Evolutionary conservation across 305 asterid genomes (phyloP).

Genomic region (Nicotiana rustica): DNA sequence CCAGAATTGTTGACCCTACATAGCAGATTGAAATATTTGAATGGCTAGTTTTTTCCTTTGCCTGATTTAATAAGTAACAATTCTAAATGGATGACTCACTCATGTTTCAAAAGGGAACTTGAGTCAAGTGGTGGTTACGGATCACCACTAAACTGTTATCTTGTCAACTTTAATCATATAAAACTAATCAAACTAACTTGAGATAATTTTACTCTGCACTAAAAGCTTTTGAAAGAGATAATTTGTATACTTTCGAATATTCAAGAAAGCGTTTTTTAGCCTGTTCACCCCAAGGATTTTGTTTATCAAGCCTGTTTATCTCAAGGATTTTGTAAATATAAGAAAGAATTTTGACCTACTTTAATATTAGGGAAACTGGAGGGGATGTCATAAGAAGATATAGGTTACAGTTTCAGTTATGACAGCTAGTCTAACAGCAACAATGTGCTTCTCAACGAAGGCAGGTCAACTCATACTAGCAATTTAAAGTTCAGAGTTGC

Average conservation of each 20-base stretch:
- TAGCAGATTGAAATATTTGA: conserved; percentile 6
- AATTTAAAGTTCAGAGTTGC: background rate
- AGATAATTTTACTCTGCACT: background rate
- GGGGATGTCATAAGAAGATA: background rate
- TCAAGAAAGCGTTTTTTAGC: background rate
- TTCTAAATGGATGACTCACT: background rate
- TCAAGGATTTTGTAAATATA: background rate
- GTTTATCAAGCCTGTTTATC: background rate
- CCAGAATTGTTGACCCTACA: background rate
- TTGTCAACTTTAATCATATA: background rate
- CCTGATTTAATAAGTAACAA: background rate
- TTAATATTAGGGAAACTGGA: background rate
- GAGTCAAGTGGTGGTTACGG: background rate
- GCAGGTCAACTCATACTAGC: background rate
- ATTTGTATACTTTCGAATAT: background rate
- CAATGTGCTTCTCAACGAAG: background rate
- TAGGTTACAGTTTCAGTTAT: background rate
- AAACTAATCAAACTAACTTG: conserved; percentile 2
- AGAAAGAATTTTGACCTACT: background rate
- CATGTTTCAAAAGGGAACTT: background rate
- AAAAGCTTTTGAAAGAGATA: background rate
- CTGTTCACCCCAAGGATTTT: background rate
- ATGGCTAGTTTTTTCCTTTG: background rate
- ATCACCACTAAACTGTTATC: background rate
- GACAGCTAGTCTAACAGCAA: background rate